These are phyloP conservation scores for Lolium perenne DNA, from an alignment of 176 grass and related monocot genomes.

Conservation along the genomic window DNA sequence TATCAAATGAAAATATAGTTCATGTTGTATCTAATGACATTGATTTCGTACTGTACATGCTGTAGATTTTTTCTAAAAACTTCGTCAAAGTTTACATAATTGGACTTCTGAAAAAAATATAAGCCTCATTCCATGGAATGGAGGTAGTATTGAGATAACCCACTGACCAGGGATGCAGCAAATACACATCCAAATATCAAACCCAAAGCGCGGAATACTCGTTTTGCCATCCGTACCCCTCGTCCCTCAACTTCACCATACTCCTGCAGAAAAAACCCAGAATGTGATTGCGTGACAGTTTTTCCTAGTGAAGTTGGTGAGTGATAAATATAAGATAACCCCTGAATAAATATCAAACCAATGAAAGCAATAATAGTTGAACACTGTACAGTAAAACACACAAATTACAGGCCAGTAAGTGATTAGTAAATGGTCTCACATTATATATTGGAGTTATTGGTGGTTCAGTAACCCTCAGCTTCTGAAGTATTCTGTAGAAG, in stretches of 20 bases:
- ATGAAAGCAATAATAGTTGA: background rate
- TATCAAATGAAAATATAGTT: too few species aligned
- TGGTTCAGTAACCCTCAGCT: constrained; percentile 84
- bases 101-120: too few species aligned
- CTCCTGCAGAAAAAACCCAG: constrained; percentile 53
- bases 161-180: constrained; percentile 65
- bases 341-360: constrained; percentile 25
- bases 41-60: too few species aligned
- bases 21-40: too few species aligned
- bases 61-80: too few species aligned
- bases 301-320: constrained; percentile 3
- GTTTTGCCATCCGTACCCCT: constrained; percentile 91
- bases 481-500: constrained; percentile 98
- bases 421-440: constrained; percentile 59
- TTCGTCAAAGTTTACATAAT: too few species aligned
- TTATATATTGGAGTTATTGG: constrained; percentile 75
- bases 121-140: too few species aligned
- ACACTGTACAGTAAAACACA: background rate
- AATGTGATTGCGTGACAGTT: constrained; percentile 1
- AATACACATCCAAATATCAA: constrained; percentile 92
- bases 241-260: constrained; percentile 94
- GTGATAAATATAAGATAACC: constrained; percentile 17
- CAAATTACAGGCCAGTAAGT: constrained; percentile 14
- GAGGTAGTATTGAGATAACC: background rate
- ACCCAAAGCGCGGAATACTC: constrained; percentile 77